A percentile compares a stretch with the other conserved stretches of the same genome.
phyloP scores from a whole-genome alignment of 2,329 filamentous ascomycete species.

The Alternaria sp. region DNA sequence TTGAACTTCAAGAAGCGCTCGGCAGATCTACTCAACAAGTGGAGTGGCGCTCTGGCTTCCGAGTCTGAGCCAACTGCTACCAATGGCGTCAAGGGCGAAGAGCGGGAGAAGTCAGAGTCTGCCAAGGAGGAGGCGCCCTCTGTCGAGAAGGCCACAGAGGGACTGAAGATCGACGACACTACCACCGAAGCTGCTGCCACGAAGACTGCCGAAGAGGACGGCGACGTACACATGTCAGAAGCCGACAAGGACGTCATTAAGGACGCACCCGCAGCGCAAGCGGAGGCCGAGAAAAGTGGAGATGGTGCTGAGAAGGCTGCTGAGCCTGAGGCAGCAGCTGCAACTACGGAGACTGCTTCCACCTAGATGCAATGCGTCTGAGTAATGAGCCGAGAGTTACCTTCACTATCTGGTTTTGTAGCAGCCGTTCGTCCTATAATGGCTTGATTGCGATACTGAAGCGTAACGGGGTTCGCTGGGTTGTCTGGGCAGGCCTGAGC shows the following conservation, averaged over 20 bases:
- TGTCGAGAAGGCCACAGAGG: constrained; percentile 47
- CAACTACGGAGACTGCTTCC: constrained; percentile 11
- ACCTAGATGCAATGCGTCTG: constrained; percentile 7
- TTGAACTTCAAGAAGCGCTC: constrained; percentile 89
- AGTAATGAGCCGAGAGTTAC: constrained; percentile 1
- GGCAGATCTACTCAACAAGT: constrained; percentile 80
- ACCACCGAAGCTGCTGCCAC: constrained; percentile 30
- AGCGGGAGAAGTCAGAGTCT: constrained; percentile 51
- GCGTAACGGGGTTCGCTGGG: neutral
- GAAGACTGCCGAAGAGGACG: constrained; percentile 34
- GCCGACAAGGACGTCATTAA: constrained; percentile 30
- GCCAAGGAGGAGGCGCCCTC: constrained; percentile 37
- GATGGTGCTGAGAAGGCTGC: constrained; percentile 21
- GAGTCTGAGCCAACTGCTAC: constrained; percentile 39
- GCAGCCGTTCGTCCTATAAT: neutral
- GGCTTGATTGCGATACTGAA: constrained; percentile 6
- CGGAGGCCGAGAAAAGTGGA: constrained; percentile 19
- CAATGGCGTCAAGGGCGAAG: constrained; percentile 49
- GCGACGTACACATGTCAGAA: constrained; percentile 40
- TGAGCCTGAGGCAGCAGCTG: constrained; percentile 18
- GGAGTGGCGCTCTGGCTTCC: constrained; percentile 77
- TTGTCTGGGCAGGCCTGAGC: neutral
- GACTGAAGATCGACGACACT: constrained; percentile 32
- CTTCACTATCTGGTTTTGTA: neutral
- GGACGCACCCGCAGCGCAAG: constrained; percentile 29